Percentiles rank a stretch among this genome's conserved stretches.
phyloP scores from a whole-genome alignment of 495 filamentous ascomycete species.

The Clohesyomyces aquaticus region DNA sequence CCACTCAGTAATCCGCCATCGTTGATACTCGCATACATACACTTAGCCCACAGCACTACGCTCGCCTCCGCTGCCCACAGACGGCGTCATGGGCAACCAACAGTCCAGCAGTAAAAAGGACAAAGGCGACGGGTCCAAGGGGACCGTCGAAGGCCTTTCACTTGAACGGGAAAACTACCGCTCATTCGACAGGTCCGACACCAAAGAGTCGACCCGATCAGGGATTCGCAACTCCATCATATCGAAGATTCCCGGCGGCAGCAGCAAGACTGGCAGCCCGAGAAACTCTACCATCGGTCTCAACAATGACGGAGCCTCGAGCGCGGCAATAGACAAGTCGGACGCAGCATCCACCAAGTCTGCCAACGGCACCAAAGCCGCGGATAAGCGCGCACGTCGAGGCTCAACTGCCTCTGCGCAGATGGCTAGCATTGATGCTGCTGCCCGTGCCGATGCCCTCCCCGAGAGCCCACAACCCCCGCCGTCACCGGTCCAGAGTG shows the following conservation, averaged over 20 bases:
- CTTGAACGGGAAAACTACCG: slow-evolving; percentile 73
- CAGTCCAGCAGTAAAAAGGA: slow-evolving; percentile 66
- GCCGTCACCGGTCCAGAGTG: slow-evolving; percentile 84
- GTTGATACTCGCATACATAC: slow-evolving; percentile 3
- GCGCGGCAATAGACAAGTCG: slow-evolving; percentile 63
- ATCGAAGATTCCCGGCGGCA: slow-evolving; percentile 73
- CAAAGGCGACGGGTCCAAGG: slow-evolving; percentile 33
- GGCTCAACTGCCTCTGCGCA: slow-evolving; percentile 46
- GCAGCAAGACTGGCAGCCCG: slow-evolving; percentile 78
- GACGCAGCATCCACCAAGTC: slow-evolving; percentile 77
- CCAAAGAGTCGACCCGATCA: slow-evolving; percentile 92
- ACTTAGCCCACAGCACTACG: slow-evolving; percentile 7
- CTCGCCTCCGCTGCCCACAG: not conserved
- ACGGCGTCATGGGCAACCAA: slow-evolving; percentile 79
- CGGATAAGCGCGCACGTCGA: slow-evolving; percentile 50
- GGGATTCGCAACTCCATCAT: slow-evolving; percentile 70
- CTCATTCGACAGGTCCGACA: slow-evolving; percentile 91
- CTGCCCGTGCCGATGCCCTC: slow-evolving; percentile 45
- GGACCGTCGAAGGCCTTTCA: slow-evolving; percentile 49
- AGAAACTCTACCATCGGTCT: slow-evolving; percentile 69
- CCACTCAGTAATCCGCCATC: slow-evolving; percentile 17
- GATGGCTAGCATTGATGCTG: slow-evolving; percentile 39
- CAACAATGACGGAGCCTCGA: slow-evolving; percentile 53
- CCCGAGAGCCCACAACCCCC: slow-evolving; percentile 71
- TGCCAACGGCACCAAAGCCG: slow-evolving; percentile 58